Base-by-base conservation (phyloP, 306 rosid species). In the Casuarina glauca region DNA sequence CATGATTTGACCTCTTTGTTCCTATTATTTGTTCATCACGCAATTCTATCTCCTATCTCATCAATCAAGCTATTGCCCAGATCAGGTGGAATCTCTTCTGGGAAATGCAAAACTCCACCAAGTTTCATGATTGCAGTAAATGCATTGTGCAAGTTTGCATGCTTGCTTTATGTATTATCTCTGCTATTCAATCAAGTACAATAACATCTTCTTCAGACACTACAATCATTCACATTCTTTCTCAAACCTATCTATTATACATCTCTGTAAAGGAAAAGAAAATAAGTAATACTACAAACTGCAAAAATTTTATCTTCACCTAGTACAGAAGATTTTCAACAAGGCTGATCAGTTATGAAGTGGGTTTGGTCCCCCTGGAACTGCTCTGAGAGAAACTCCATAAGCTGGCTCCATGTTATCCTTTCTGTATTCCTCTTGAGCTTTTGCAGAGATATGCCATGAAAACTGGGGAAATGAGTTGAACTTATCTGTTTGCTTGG, bases 301-400 rank as follows among this genome's bases (percentile, higher is more conserved):
- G 80, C 83, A 87, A 87, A 84, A 88, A 36, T 79, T 74, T 75
- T 10, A 72, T 80, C 76, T 70, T 79, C 71, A 78, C 78, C 76
- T 54, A 85, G 73, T 54, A 76, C 80, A 69, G n/a, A 79, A 73
- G 77, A 80, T 38, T 78, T 61, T 73, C 81, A 54, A 74, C 79
- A 77, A 32, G 69, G 78, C 79, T 76, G 80, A 82, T 93, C 90
- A 90, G 78, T 93, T 90, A 84, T 93, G 97, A 80, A 93, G 97
- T 20, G 94, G 94, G 88, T 93, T 90, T 72, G 97, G 97, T 70
- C 97, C 97, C 43, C 85, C 87, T 1, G 97, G 97, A 82, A 89
- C 91, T 57, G 48, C 83, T 78, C 94, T 80, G n/a, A 85, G 85
- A 70, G 94, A 89, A 84, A 77, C 97, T 67, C 87, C 79, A 55